Base-by-base conservation (phyloP, 2,329 filamentous ascomycete genomes). In the Exserohilum rostratum region DNA sequence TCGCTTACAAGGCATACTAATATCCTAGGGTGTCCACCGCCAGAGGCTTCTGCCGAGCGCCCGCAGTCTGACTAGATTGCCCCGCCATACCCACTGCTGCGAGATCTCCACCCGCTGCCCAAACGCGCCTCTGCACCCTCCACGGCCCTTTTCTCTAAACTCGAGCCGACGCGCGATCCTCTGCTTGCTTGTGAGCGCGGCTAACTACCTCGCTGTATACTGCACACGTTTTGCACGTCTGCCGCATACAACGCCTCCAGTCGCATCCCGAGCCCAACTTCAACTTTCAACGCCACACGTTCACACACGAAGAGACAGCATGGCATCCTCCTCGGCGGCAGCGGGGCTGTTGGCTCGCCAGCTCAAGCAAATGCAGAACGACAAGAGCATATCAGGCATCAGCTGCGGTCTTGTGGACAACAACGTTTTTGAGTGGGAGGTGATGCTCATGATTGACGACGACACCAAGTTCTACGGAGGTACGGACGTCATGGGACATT, bases 381-480 rank as follows among this genome's bases (percentile, higher is more conserved):
- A 91, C 74, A 93, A 92, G 73, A 92, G 96, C 76, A 89, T 98
- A 42, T 91, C 91, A 0, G 95, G 93, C 48, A 96, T 98, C 71
- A 97, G 92, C 58, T 96, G 91, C 68, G 95, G 95, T 0, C 81
- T 99, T 38, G 87, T 93, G 47, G 87, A 88, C 68, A 90, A 90
- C 75, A 89, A 96, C 73, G 87, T 98, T 9, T 97, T 97, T 64
- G 90, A 96, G 80, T 99, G 95, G 95, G 93, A 98, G 77, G 92
- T 98, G 17, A 96, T 97, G 90, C 86, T 99, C 57, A 98, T 99
- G 93, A 93, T 98, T 63, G 91, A 87, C 59, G 93, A 97, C 67
- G 92, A 96, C 72, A 93, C 90, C 78, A 93, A 93, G 78, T 90
- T 90, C 76, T 97, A 97, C 68, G 93, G 93, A 68, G 93, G 93